phyloP scores from a whole-genome alignment of 2,329 filamentous ascomycete species.

The Cytospora leucostoma region DNA sequence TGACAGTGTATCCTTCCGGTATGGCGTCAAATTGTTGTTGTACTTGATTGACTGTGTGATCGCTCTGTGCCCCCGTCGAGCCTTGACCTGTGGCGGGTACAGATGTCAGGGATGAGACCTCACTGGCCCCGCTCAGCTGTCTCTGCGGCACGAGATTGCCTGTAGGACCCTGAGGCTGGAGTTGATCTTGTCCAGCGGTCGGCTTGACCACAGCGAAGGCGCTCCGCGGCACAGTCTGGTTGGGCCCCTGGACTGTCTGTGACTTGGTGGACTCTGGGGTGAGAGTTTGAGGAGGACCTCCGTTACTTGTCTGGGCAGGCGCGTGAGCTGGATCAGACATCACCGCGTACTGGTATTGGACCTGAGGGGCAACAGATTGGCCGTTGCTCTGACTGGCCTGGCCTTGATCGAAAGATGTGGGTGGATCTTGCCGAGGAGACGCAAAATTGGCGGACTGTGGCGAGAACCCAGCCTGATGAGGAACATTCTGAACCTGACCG shows the following conservation, averaged over 20 bases:
- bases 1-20: slow-evolving; percentile 2
- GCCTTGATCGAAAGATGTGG: not conserved
- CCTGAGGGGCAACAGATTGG: not conserved
- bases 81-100: slow-evolving; percentile 20
- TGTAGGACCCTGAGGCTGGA: slow-evolving; percentile 20
- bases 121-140: slow-evolving; percentile 34
- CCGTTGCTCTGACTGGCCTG: not conserved
- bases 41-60: slow-evolving; percentile 14
- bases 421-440: slow-evolving; percentile 10
- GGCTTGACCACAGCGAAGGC: slow-evolving; percentile 10
- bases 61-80: slow-evolving; percentile 14
- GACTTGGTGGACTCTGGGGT: slow-evolving; percentile 17
- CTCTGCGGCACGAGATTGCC: slow-evolving; percentile 31
- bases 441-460: not conserved
- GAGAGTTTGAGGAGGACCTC: slow-evolving; percentile 10
- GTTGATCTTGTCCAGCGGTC: slow-evolving; percentile 18
- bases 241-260: not conserved
- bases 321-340: slow-evolving; percentile 8
- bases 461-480: slow-evolving; percentile 15
- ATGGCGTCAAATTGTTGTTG: slow-evolving; percentile 3
- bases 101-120: slow-evolving; percentile 32
- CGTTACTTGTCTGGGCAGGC: slow-evolving; percentile 10
- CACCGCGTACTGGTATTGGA: slow-evolving; percentile 15
- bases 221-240: slow-evolving; percentile 10
- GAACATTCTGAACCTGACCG: not conserved